Conservation (phyloP, 2,329 filamentous ascomycete genomes). For the Diaporthe velutina region DNA sequence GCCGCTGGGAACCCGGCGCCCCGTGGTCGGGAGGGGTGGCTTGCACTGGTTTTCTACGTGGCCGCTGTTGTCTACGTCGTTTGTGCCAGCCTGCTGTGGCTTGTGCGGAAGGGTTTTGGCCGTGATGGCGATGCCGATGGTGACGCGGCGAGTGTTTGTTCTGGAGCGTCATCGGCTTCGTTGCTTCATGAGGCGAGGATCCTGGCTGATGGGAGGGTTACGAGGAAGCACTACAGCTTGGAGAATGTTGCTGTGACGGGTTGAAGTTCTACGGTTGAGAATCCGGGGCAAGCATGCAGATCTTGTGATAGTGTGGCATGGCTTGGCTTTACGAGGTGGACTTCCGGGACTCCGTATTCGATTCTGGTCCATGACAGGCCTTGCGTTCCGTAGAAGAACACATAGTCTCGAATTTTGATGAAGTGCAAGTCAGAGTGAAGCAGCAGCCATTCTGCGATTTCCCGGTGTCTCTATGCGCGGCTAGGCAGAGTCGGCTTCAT, state of each 20-base stretch:
- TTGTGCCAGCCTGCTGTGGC: constrained; percentile 10
- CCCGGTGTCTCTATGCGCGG: background rate
- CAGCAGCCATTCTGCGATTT: background rate
- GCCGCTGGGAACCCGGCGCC: background rate
- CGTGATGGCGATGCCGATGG: background rate
- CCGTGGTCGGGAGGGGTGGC: background rate
- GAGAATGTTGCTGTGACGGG: constrained; percentile 13
- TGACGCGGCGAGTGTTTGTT: background rate
- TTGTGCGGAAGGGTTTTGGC: background rate
- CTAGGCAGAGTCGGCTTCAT: background rate
- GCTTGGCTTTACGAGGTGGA: constrained; percentile 43
- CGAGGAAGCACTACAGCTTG: constrained; percentile 27
- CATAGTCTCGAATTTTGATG: background rate
- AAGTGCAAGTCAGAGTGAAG: background rate
- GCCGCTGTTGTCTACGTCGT: constrained; percentile 24
- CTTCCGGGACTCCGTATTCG: background rate
- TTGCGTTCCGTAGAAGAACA: too few relatives aligned
- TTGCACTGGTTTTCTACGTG: constrained; percentile 32
- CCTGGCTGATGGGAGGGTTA: constrained; percentile 16
- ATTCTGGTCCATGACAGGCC: background rate
- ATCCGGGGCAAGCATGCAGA: background rate
- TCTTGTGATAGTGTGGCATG: background rate
- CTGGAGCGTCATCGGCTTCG: background rate
- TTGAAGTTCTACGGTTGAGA: background rate
- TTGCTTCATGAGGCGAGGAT: constrained; percentile 28